phyloP scores from a whole-genome alignment of 768 basidiomycete genomes.

The Agaricus sinodeliciosus region DNA sequence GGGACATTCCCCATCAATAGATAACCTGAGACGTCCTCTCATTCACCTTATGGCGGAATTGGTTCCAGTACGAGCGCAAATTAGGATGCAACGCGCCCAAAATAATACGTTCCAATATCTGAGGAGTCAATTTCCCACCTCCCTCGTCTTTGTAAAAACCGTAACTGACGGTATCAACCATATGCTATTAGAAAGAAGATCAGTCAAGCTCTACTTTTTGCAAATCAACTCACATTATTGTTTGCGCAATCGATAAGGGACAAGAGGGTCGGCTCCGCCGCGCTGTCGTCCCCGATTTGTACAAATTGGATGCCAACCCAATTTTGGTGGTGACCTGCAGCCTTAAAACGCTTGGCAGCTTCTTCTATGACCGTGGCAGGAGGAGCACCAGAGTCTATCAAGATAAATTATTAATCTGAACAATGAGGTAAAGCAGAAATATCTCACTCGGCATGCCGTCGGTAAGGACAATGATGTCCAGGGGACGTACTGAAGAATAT shows the following conservation, averaged over 20 bases:
- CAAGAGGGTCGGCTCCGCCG: slow-evolving; percentile 17
- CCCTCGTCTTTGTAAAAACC: slow-evolving; percentile 1
- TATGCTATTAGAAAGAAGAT: slow-evolving; percentile 16
- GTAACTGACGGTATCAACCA: slow-evolving; percentile 25
- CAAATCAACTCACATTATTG: slow-evolving; percentile 17
- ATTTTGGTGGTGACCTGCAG: slow-evolving; percentile 24
- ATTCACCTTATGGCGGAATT: not conserved
- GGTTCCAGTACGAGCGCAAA: slow-evolving; percentile 15
- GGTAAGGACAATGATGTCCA: slow-evolving; percentile 28
- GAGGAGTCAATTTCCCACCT: slow-evolving; percentile 19
- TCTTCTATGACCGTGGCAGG: slow-evolving; percentile 14
- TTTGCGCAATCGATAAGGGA: slow-evolving; percentile 19
- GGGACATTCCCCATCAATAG: not conserved
- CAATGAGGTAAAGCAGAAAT: not conserved
- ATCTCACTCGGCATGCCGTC: slow-evolving; percentile 24
- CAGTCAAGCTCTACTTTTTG: not conserved
- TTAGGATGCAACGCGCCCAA: slow-evolving; percentile 27
- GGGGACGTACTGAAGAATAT: slow-evolving; percentile 20
- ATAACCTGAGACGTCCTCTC: not conserved
- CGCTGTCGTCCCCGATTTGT: slow-evolving; percentile 24
- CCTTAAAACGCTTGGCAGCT: slow-evolving; percentile 18
- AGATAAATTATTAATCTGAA: not conserved
- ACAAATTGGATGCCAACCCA: slow-evolving; percentile 26
- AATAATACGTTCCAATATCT: slow-evolving; percentile 24
- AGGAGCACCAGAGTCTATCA: not conserved